A percentile compares a stretch with the other conserved stretches of the same genome.
Conservation (phyloP, 1,284 basidiomycete genomes). For the Melanopsichium pennsylvanicum region DNA sequence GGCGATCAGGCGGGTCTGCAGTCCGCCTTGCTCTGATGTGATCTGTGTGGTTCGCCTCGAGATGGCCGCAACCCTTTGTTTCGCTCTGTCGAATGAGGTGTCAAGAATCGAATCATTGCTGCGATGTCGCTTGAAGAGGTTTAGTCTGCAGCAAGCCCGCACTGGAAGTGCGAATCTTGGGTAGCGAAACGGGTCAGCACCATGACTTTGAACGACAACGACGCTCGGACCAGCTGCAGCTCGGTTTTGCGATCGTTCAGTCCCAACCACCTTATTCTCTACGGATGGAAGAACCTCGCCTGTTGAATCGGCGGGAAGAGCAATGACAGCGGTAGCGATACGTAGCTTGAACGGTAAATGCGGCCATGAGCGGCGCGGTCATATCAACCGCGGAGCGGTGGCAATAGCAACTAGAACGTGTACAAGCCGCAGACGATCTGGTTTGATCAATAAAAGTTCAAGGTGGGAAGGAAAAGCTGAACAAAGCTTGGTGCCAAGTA, state of each 20-base stretch:
- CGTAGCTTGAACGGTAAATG: constrained; percentile 4
- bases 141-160: not conserved
- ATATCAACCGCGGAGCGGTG: constrained; percentile 1
- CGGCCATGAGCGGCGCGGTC: constrained; percentile 12
- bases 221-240: not conserved
- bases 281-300: constrained; percentile 7
- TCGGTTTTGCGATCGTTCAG: too few species aligned
- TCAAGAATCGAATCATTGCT: not conserved
- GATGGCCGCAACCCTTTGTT: not conserved
- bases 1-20: too few species aligned
- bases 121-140: too few species aligned
- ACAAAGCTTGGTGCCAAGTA: too few species aligned
- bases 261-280: not conserved
- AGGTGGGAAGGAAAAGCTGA: too few species aligned
- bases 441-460: too few species aligned
- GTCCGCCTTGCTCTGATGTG: not conserved
- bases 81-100: not conserved
- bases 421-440: too few species aligned
- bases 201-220: not conserved
- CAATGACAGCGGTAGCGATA: constrained; percentile 13
- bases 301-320: constrained; percentile 12
- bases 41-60: not conserved
- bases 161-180: too few species aligned
- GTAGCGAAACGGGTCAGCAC: too few species aligned
- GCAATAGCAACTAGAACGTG: constrained; percentile 12